Evolutionary conservation across 805 yeast genomes (phyloP), one percentile per base, ranked within the genome.

Genomic region (Saccharomycopsis selenospora): DNA sequence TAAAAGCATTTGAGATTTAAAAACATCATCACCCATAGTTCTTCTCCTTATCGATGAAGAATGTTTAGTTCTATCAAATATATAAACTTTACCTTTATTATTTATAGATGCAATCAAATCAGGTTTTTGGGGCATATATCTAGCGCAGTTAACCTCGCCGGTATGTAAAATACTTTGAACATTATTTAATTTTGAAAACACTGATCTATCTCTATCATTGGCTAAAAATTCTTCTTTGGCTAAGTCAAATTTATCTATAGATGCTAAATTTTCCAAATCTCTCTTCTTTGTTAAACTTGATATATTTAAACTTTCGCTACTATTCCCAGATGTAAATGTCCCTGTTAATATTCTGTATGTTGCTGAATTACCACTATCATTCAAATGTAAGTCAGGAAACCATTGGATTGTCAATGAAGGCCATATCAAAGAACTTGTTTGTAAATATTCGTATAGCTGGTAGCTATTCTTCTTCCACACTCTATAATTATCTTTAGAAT

Each of bases 381-480:
- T 24, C 13, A 23, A n/a, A 20, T 48, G 47, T 17, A 46, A 50
- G 43, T 71, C 75, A 1, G 85, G 83, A 29, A 84, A 66, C 79
- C 88, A 85, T 55, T 81, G 77, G 14, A 84, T 73, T 0, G 89
- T 70, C 51, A 85, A 65, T 13, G 87, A 77, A 1, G 95, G 95
- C 76, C 80, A 80, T 46, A 78, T 74, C 23, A 80, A 66, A 6
- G 83, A 79, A 43, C 75, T 75, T 3, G 93, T 82, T 53, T 84
- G 80, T 42, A 87, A 69, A 53, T 82, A 75, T 56, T 82, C 85
- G 63, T 87, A 87, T 51, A 87, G 68, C 55, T 85, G 69, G 2
- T 95, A 95, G 11, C 85, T 82, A 1, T 91, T 76, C 59, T 86
- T 85, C 62, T 86, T 87, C 96, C 96, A 87, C 50, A 81, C 67